A percentile compares a stretch with the other conserved stretches of the same genome.
Conservation (phyloP, 306 rosid species). For the apple (Malus domestica) region ASM211411v1 NC_041805.1:29171501-29172000, state of each 20-base stretch:
- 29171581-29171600: too few species aligned
- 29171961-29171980: neutral
- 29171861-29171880: neutral
- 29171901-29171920: neutral
- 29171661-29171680: neutral
- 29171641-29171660: neutral
- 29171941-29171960: neutral
- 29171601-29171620: too few species aligned
- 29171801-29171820: neutral
- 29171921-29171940: neutral
- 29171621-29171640: neutral
- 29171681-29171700: neutral
- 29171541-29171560: neutral
- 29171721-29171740: neutral
- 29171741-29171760: neutral
- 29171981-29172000: neutral
- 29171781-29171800: neutral
- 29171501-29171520: too few species aligned
- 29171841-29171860: neutral
- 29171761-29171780: neutral
- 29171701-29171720: neutral
- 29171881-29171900: neutral
- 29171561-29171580: neutral
- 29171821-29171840: neutral
- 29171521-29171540: too few species aligned